These are phyloP conservation scores for Tetrapisispora namnaoensis DNA, from an alignment of 805 yeast species.

Conservation along the genomic window DNA sequence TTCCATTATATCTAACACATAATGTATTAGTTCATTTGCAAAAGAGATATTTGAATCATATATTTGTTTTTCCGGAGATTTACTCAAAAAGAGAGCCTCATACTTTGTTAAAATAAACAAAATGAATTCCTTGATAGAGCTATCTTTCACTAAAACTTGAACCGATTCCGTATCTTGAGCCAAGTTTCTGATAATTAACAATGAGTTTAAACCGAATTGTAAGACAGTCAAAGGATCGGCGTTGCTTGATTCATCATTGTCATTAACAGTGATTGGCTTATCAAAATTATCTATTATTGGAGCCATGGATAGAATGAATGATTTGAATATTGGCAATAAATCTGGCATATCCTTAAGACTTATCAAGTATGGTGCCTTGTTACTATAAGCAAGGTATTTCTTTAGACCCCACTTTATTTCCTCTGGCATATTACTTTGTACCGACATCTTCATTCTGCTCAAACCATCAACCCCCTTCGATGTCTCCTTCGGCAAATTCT, in stretches of 20 bases:
- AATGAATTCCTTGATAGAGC: constrained; percentile 38
- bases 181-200: constrained; percentile 63
- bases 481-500: constrained; percentile 25
- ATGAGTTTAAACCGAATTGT: constrained; percentile 30
- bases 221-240: constrained; percentile 7
- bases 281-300: constrained; percentile 21
- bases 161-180: constrained; percentile 80
- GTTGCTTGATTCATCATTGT: constrained; percentile 3
- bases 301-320: constrained; percentile 22
- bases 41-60: constrained; percentile 28
- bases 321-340: constrained; percentile 30
- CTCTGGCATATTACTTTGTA: constrained; percentile 49
- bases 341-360: constrained; percentile 35
- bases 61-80: constrained; percentile 17
- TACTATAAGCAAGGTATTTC: constrained; percentile 30
- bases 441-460: constrained; percentile 59
- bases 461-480: constrained; percentile 54
- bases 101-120: constrained; percentile 26
- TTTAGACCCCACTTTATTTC: constrained; percentile 69
- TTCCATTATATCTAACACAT: constrained; percentile 72
- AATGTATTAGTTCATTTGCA: constrained; percentile 51
- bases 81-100: constrained; percentile 10
- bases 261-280: constrained; percentile 13
- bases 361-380: constrained; percentile 41
- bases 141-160: constrained; percentile 54